Conservation (phyloP, 495 filamentous ascomycete species). For the Xylaria acuta region DNA sequence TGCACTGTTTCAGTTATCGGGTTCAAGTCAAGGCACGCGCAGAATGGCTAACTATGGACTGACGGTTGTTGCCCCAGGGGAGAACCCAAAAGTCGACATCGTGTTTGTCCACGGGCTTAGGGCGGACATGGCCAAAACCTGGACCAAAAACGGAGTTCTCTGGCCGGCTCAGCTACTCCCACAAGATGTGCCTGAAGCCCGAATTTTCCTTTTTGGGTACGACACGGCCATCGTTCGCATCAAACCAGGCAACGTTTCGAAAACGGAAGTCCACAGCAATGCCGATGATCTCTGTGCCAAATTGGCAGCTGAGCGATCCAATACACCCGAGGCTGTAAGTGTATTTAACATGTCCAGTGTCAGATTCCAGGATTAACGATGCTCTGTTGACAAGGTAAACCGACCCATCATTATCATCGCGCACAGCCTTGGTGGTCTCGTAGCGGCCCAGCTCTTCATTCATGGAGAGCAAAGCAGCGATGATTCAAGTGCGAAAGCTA, state of each 20-base stretch:
- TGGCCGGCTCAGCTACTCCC: neutral
- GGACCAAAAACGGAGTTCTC: neutral
- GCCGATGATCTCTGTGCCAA: neutral
- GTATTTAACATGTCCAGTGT: no score
- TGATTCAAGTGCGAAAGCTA: neutral
- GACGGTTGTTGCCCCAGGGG: no score
- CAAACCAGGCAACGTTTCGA: neutral
- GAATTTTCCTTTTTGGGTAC: neutral
- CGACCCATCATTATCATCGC: neutral
- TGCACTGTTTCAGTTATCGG: no score
- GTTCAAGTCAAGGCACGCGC: no score
- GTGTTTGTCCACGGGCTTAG: neutral
- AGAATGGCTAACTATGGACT: no score
- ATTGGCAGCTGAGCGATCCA: neutral
- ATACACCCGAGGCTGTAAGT: no score
- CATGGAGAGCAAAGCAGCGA: neutral
- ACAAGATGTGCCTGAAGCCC: neutral
- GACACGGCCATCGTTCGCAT: neutral
- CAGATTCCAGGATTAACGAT: no score
- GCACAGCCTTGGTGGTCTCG: neutral
- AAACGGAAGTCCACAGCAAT: neutral
- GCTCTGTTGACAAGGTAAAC: neutral
- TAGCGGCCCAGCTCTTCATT: neutral
- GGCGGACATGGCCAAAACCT: neutral
- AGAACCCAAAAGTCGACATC: neutral